phyloP scores from a whole-genome alignment of 2,329 filamentous ascomycete species.

The Colletotrichum tropicale region DNA sequence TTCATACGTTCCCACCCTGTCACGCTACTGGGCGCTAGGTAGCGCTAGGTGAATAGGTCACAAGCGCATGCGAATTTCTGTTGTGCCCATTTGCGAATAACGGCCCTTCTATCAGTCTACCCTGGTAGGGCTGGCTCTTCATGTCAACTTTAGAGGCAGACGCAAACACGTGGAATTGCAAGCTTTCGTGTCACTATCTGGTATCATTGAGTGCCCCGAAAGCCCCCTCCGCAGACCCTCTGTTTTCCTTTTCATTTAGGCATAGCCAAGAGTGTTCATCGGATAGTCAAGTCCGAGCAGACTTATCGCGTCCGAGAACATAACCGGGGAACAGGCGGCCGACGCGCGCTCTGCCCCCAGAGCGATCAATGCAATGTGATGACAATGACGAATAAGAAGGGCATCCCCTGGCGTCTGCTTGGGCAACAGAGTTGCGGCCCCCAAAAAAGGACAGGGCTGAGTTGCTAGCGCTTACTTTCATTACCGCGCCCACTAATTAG shows the following conservation, averaged over 20 bases:
- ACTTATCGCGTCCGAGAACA: background rate
- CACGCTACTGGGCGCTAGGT: background rate
- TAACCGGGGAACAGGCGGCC: background rate
- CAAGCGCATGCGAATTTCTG: background rate
- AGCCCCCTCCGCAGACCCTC: background rate
- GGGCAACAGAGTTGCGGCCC: background rate
- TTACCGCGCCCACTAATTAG: background rate
- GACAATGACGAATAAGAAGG: background rate
- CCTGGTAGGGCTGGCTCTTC: background rate
- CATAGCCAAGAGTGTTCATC: background rate
- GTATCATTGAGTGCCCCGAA: background rate
- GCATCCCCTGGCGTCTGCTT: background rate
- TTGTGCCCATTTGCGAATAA: background rate
- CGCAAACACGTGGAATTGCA: background rate
- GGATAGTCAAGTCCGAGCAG: background rate
- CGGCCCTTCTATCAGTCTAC: background rate
- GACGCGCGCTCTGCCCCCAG: background rate
- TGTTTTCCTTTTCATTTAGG: background rate
- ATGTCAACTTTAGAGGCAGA: background rate
- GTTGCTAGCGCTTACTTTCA: conserved; percentile 7
- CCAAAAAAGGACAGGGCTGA: conserved; percentile 9
- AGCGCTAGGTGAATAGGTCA: background rate
- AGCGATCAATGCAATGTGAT: background rate
- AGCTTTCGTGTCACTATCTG: background rate
- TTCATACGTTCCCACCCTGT: background rate